Base-by-base conservation (phyloP, 1,284 basidiomycete genomes). In the Pascua sp. region DNA sequence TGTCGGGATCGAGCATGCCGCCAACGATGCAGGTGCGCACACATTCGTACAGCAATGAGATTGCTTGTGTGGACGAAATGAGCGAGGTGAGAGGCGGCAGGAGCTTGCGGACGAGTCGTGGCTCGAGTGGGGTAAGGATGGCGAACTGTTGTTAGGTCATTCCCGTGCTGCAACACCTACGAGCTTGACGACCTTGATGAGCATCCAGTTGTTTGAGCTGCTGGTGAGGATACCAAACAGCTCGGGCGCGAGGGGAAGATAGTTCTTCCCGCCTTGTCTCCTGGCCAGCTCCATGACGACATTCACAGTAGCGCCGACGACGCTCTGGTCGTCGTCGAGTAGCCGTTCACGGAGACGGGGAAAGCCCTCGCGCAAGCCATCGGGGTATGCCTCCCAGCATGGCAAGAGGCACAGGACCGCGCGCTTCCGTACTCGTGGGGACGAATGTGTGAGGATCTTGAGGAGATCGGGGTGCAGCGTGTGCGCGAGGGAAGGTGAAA, bases 201-300 rank as follows among this genome's bases (percentile, higher is more conserved):
- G 81, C 90, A 98, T 95, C 96, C 96, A 99, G 71, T 98, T 99
- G 77, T 98, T 98, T 36, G 88, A 89, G 37, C 91, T 92, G 1
- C 87, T 91, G 0, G 92, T 97, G 59, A 99, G 81, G n/a, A 98
- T 82, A 65, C 89, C 89, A 75, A 98, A 99, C 49, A 98, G 79
- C 68, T 92, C 90, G 1, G 96, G 96, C 3, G 95, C 94, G 38
- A 97, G 77, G 3, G 85, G 81, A 5, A 96, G 80, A 70, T 91
- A 92, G 56, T 90, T 87, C 63, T 80, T 80, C 8, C 92, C 90
- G 57, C 87, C 86, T 54, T 84, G 73, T 48, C 72, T 80, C 54
- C 89, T 83, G 4, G 91, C 90, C 36, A 98, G 82, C 79, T 99
- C 96, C 76, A 93, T 96, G 13, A 99, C 81, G 47, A 97, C 90